Conservation (phyloP, 345 rosid genomes). For the Hibiscus syriacus region DNA sequence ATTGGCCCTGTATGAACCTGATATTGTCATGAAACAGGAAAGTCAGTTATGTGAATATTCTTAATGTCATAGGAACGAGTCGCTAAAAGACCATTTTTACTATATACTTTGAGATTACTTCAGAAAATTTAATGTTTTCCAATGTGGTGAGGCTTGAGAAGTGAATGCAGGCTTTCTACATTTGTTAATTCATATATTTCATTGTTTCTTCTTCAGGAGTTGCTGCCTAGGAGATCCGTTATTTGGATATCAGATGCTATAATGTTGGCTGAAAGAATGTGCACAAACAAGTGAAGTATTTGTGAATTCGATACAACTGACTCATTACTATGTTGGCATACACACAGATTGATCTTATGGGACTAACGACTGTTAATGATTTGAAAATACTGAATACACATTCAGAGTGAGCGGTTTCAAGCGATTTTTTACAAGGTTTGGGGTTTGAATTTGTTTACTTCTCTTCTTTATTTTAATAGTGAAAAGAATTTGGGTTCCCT, state of each 20-base stretch:
- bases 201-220: conserved; percentile 40
- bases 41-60: not conserved
- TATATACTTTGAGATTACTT: too few species aligned
- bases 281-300: conserved; percentile 27
- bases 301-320: conserved; percentile 29
- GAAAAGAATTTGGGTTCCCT: conserved; percentile 26
- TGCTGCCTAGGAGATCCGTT: conserved; percentile 56
- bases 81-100: too few species aligned
- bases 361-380: conserved; percentile 33
- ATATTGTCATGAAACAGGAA: not conserved
- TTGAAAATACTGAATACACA: conserved; percentile 31
- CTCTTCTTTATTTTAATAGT: conserved; percentile 11
- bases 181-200: not conserved
- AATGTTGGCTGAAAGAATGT: conserved; percentile 34
- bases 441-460: conserved; percentile 21
- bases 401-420: conserved; percentile 33
- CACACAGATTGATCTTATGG: conserved; percentile 29
- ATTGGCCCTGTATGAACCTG: not conserved
- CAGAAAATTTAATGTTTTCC: too few species aligned
- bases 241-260: conserved; percentile 29
- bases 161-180: too few species aligned
- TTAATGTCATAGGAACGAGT: not conserved
- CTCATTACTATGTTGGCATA: conserved; percentile 26
- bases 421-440: conserved; percentile 48
- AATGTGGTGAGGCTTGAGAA: too few species aligned